A percentile compares a stretch with the other conserved stretches of the same genome.
Evolutionary conservation across 345 rosid species (phyloP).

Genomic region (Syzygium grande): DNA sequence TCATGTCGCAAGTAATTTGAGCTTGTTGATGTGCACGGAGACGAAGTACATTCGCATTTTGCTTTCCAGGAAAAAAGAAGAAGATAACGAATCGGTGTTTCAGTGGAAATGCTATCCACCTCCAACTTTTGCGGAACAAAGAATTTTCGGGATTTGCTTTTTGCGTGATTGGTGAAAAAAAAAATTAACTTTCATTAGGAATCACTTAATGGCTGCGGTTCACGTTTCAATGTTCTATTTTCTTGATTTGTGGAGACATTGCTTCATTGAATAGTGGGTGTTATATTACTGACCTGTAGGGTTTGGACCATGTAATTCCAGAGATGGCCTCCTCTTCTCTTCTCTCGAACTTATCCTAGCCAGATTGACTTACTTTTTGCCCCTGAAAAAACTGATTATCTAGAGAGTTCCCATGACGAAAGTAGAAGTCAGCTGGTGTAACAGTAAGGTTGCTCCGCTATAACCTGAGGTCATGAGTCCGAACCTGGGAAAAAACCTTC

Average conservation of each 20-base stretch:
- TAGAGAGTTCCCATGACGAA: not conserved
- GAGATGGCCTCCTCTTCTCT: not conserved
- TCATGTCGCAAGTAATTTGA: not conserved
- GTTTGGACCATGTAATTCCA: not conserved
- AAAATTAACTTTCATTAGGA: not conserved
- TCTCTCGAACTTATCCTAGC: not conserved
- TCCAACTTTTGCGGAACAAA: not conserved
- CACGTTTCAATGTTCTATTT: not conserved
- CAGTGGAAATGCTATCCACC: not conserved
- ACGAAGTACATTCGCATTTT: not conserved
- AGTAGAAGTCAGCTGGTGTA: not conserved
- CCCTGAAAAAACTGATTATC: not conserved
- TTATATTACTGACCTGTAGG: not conserved
- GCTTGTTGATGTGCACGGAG: not conserved
- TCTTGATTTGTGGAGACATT: not conserved
- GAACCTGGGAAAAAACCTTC: not conserved
- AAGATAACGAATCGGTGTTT: not conserved
- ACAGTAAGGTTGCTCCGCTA: not conserved
- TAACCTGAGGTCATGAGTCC: not conserved
- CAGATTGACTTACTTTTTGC: not conserved
- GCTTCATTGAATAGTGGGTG: not conserved
- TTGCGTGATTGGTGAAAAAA: not conserved
- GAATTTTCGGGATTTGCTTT: not conserved
- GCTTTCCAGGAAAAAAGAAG: not conserved
- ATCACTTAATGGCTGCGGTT: not conserved